These are phyloP conservation scores for Trypanosoma scelopori DNA, from an alignment of 208 protist genomes.

Conservation along the genomic window DNA sequence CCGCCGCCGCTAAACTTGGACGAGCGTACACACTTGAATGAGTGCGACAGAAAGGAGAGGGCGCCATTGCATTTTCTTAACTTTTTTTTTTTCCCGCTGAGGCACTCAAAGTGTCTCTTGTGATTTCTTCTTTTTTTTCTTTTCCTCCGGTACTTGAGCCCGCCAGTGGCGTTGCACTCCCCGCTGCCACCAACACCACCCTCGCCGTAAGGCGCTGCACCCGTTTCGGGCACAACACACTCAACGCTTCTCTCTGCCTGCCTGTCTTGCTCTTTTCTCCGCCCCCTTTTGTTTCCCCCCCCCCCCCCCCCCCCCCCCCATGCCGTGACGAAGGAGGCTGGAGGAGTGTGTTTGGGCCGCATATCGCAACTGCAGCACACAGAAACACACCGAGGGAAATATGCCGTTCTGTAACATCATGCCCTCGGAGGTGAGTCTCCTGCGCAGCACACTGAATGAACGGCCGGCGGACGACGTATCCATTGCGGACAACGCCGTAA, in stretches of 20 bases:
- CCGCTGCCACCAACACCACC: too few species aligned
- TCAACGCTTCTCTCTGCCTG: not conserved
- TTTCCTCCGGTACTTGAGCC: not conserved
- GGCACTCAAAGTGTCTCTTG: slow-evolving; percentile 6
- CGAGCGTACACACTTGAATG: too few species aligned
- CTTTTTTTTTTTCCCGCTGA: slow-evolving; percentile 9
- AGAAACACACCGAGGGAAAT: too few species aligned
- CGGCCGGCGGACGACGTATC: not conserved
- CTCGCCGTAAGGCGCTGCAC: not conserved
- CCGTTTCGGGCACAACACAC: not conserved
- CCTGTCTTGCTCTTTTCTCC: not conserved
- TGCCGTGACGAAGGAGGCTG: too few species aligned
- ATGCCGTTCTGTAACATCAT: slow-evolving; percentile 20
- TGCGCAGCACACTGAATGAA: not conserved
- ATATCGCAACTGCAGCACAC: too few species aligned
- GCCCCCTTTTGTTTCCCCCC: too few species aligned
- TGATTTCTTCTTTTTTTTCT: slow-evolving; percentile 18
- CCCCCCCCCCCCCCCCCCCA: too few species aligned
- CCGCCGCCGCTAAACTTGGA: slow-evolving; percentile 96
- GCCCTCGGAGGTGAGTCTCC: not conserved
- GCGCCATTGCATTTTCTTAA: not conserved
- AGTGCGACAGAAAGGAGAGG: too few species aligned
- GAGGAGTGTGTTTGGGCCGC: too few species aligned
- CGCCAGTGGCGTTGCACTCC: not conserved
- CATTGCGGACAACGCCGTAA: slow-evolving; percentile 1